phyloP scores from a whole-genome alignment of 306 rosid species.

The Prunus mira region DNA sequence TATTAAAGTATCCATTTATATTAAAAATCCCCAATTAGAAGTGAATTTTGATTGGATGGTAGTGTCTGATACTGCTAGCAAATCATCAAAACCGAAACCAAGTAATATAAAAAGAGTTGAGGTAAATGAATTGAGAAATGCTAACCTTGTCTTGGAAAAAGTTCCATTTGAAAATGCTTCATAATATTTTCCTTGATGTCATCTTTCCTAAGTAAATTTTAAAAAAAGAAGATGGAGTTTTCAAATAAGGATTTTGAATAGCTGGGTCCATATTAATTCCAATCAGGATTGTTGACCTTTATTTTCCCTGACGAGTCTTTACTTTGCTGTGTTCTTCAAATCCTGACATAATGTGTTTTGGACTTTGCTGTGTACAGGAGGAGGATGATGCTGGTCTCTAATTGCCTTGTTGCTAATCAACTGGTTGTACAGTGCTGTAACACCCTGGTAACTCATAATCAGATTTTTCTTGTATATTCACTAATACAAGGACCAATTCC shows the following conservation, averaged over 20 bases:
- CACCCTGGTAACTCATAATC: slow-evolving; percentile 31
- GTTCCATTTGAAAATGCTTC: not conserved
- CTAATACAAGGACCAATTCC: slow-evolving; percentile 18
- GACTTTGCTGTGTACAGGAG: slow-evolving; percentile 43
- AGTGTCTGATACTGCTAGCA: not conserved
- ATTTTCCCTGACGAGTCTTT: not conserved
- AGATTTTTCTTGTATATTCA: slow-evolving; percentile 37
- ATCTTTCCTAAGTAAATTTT: not conserved
- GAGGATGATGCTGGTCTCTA: slow-evolving; percentile 33
- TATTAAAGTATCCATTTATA: not conserved
- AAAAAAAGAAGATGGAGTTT: not conserved
- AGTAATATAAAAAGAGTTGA: not conserved
- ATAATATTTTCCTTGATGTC: not conserved
- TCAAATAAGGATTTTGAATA: not conserved
- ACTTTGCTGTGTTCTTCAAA: not conserved
- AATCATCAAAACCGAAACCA: not conserved
- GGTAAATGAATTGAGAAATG: not conserved
- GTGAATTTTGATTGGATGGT: not conserved
- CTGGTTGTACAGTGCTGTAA: slow-evolving; percentile 68
- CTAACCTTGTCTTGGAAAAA: not conserved
- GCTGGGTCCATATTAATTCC: not conserved
- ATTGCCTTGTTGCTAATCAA: slow-evolving; percentile 35
- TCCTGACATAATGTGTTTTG: not conserved
- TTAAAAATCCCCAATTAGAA: not conserved
- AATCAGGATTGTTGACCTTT: not conserved